Evolutionary conservation across 2,329 filamentous ascomycete species (phyloP).

Genomic region (Aspergillus pseudoglaucus): DNA sequence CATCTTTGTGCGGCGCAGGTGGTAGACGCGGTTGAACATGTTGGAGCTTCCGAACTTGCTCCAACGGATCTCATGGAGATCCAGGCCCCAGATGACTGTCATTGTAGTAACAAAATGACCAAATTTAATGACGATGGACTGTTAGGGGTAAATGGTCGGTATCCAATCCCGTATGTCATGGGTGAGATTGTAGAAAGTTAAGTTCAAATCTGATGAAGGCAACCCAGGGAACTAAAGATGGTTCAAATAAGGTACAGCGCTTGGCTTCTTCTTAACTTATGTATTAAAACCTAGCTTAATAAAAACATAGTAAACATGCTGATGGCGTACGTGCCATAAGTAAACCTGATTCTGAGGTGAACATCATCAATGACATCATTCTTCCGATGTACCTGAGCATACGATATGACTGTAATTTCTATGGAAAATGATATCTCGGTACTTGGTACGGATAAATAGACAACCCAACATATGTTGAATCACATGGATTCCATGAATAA

Average conservation of each 20-base stretch:
- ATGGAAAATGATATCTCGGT: no score
- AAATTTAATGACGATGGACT: background rate
- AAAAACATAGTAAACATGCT: background rate
- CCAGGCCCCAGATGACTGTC: constrained; percentile 52
- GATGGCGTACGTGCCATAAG: constrained; percentile 8
- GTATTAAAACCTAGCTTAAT: background rate
- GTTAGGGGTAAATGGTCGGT: background rate
- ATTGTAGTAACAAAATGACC: constrained; percentile 15
- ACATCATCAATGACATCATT: background rate
- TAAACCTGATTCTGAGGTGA: background rate
- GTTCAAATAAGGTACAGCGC: background rate
- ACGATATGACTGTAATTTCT: no score
- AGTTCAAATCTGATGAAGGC: background rate
- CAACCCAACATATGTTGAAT: no score
- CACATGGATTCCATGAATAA: background rate
- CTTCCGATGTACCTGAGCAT: no score
- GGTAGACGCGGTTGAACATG: constrained; percentile 53
- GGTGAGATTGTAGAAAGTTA: no score
- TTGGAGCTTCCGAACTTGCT: constrained; percentile 51
- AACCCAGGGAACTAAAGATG: background rate
- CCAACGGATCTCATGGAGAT: constrained; percentile 53
- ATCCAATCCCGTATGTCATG: no score
- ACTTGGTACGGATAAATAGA: no score
- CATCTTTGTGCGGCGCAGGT: constrained; percentile 53
- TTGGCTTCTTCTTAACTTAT: background rate